Conservation (phyloP, 148 eudicot genomes). For the Nyssa sinensis region DNA sequence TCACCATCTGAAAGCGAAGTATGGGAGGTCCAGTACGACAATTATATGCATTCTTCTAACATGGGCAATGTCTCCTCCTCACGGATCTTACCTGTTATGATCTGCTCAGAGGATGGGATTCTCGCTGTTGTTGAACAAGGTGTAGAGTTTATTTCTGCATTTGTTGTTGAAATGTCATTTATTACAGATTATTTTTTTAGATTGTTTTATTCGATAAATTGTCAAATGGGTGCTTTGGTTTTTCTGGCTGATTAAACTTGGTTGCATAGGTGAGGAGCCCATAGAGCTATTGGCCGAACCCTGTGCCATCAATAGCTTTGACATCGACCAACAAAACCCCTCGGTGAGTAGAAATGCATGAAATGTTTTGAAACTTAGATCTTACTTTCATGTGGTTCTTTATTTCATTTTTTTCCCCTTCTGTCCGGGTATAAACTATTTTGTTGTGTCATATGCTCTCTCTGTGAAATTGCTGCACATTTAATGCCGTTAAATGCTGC, state of each 20-base stretch:
- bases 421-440: not conserved
- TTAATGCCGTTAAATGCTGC: slow-evolving; percentile 4
- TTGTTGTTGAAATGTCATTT: not conserved
- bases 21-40: slow-evolving; percentile 92
- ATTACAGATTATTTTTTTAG: not conserved
- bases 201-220: not conserved
- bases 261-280: slow-evolving; percentile 54
- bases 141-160: slow-evolving; percentile 14
- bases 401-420: not conserved
- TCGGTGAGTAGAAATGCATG: slow-evolving; percentile 43
- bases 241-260: not conserved
- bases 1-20: slow-evolving; percentile 80
- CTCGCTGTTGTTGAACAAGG: slow-evolving; percentile 86
- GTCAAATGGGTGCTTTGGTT: not conserved
- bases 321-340: slow-evolving; percentile 69
- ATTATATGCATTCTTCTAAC: slow-evolving; percentile 56
- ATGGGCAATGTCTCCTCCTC: slow-evolving; percentile 53
- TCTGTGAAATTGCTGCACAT: not conserved
- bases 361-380: not conserved
- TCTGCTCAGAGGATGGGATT: slow-evolving; percentile 94
- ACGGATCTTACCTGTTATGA: slow-evolving; percentile 74
- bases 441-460: not conserved
- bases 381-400: not conserved
- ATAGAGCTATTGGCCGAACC: slow-evolving; percentile 78
- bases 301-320: slow-evolving; percentile 79